Evolutionary conservation across 2,329 filamentous ascomycete genomes (phyloP).

Genomic region (Xylariomycetidae sp.): DNA sequence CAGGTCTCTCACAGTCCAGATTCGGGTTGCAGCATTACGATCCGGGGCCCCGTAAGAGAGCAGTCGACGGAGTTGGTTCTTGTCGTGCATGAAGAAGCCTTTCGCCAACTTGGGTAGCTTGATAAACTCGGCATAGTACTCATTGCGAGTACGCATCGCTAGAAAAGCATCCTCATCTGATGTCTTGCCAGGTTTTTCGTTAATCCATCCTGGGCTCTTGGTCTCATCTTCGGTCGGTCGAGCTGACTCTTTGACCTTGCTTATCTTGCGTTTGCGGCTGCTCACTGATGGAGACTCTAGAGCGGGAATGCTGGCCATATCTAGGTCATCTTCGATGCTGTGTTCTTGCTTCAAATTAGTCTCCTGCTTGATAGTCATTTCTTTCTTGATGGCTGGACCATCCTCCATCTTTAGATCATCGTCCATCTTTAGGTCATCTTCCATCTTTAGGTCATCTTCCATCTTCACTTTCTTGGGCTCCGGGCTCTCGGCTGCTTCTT

Average conservation of each 20-base stretch:
- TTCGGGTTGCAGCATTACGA: not conserved
- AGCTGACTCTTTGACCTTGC: too few relatives aligned
- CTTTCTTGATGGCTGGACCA: not conserved
- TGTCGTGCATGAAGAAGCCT: slow-evolving; percentile 17
- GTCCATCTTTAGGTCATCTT: too few relatives aligned
- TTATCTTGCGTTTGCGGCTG: not conserved
- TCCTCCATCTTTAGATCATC: not conserved
- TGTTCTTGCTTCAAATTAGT: not conserved
- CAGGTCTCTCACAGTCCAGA: slow-evolving; percentile 15
- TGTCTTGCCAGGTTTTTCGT: not conserved
- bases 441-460: slow-evolving; percentile 1
- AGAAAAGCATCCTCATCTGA: slow-evolving; percentile 12
- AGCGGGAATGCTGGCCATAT: too few relatives aligned
- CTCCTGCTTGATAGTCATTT: not conserved
- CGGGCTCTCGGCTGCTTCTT: not conserved
- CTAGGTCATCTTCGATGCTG: not conserved
- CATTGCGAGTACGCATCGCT: slow-evolving; percentile 7
- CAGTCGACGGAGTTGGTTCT: slow-evolving; percentile 20
- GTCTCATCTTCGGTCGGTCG: not conserved
- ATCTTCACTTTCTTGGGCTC: slow-evolving; percentile 1
- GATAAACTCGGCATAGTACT: slow-evolving; percentile 22
- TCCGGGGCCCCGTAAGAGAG: slow-evolving; percentile 13
- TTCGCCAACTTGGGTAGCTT: slow-evolving; percentile 9
- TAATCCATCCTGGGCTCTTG: too few relatives aligned
- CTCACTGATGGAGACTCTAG: too few relatives aligned